These are phyloP conservation scores for Crithidia brevicula DNA, from an alignment of 208 protist species.

Conservation along the genomic window DNA sequence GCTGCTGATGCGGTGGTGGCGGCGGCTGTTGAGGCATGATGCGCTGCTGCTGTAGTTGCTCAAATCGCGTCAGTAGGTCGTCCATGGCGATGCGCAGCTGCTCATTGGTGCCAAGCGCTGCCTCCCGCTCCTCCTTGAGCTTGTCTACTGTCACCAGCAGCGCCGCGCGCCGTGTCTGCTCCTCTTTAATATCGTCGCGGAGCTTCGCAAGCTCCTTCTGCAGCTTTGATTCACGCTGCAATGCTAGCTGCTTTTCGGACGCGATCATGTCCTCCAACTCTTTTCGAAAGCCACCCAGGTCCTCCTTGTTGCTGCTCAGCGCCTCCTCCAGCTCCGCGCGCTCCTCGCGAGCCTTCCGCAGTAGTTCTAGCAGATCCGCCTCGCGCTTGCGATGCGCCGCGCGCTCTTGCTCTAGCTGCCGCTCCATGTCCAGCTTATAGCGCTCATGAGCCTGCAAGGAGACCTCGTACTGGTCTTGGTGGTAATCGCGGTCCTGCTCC, in stretches of 20 bases:
- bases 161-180: constrained; percentile 49
- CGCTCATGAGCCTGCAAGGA: constrained; percentile 80
- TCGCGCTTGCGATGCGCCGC: constrained; percentile 73
- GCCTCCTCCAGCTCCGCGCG: constrained; percentile 61
- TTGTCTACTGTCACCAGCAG: constrained; percentile 60
- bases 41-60: constrained; percentile 19
- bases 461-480: constrained; percentile 88
- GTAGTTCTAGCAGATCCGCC: constrained; percentile 74
- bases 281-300: constrained; percentile 61
- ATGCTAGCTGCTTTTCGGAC: constrained; percentile 59
- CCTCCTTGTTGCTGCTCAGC: constrained; percentile 50
- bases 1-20: neutral
- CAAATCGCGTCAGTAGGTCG: constrained; percentile 50
- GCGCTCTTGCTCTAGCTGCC: constrained; percentile 83
- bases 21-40: no score
- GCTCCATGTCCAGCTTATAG: constrained; percentile 89
- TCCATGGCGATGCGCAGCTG: constrained; percentile 75
- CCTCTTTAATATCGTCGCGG: constrained; percentile 59
- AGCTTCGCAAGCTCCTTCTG: constrained; percentile 61
- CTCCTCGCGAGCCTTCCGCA: constrained; percentile 71
- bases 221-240: constrained; percentile 66
- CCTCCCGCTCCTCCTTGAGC: constrained; percentile 66
- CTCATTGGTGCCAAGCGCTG: constrained; percentile 61
- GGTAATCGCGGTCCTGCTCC: constrained; percentile 87
- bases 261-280: constrained; percentile 85